phyloP scores from a whole-genome alignment of 805 yeast genomes.

The Metschnikowia reukaufii region DNA sequence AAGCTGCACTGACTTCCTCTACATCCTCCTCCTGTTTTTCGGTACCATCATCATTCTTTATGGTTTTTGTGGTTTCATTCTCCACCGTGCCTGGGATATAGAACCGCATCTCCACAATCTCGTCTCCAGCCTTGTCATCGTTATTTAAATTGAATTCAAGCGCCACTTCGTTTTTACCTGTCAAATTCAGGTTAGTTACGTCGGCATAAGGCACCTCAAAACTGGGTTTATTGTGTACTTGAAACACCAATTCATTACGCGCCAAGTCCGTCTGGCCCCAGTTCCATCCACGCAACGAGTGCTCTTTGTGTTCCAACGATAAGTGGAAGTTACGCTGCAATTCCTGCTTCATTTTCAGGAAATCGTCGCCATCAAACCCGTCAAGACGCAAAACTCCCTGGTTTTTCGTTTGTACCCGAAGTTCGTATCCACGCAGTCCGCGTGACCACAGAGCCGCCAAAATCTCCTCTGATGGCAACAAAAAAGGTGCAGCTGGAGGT shows the following conservation, averaged over 20 bases:
- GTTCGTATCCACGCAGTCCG: constrained; percentile 88
- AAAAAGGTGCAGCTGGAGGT: constrained; percentile 60
- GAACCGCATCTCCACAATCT: constrained; percentile 90
- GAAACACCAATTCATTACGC: constrained; percentile 84
- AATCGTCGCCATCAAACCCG: constrained; percentile 87
- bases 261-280: constrained; percentile 97
- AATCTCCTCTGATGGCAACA: constrained; percentile 84
- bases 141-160: constrained; percentile 72
- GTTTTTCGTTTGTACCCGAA: constrained; percentile 85
- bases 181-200: constrained; percentile 81
- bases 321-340: constrained; percentile 73
- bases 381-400: constrained; percentile 84
- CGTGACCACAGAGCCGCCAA: constrained; percentile 85
- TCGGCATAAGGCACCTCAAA: constrained; percentile 86
- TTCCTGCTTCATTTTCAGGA: constrained; percentile 76
- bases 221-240: constrained; percentile 81
- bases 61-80: constrained; percentile 41
- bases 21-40: constrained; percentile 36
- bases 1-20: constrained; percentile 68
- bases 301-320: constrained; percentile 80
- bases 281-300: constrained; percentile 97
- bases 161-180: constrained; percentile 92
- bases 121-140: constrained; percentile 81
- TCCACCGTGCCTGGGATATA: constrained; percentile 86
- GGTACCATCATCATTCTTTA: constrained; percentile 28